Evolutionary conservation across 441 rosid genomes (phyloP), one percentile per base, ranked within the genome.

Genomic region (Gossypium schwendimanii): DNA sequence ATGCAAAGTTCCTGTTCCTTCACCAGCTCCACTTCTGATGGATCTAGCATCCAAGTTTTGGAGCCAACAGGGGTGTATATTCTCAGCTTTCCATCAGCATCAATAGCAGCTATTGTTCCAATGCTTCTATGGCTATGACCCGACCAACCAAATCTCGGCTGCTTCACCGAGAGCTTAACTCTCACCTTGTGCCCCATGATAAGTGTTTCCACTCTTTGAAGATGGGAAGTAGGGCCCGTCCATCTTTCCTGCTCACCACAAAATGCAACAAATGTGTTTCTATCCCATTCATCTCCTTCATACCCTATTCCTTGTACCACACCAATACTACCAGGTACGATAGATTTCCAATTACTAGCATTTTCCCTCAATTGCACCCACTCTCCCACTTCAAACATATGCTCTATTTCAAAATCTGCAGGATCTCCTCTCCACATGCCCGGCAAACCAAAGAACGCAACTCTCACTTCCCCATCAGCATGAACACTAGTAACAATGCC

Each of bases 391-490:
- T 89, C 97, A 79, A 88, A 90, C 83, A 84, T 85, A 44, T 79
- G 87, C 74, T 86, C 93, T 61, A 87, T 78, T 86, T 89, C 97
- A 55, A 96, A 81, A 83, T 96, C 98, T 3, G 91, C 94, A 28
- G 99, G 98, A 83, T 96, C 99, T 76, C 91, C 97, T 83, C 77
- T 93, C 99, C 99, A 96, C 82, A 96, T 75, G 21, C 92, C 92
- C 33, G 84, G 86, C 86, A 96, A 82, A 52, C 92, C 92, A 76
- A 82, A 85, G 84, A 96, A 89, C 52, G 99, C 92, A 81, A 93
- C 84, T 77, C 96, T 82, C 11, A 90, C 82, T 85, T 96, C 99
- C 78, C 97, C 97, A 85, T 93, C 98, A 72, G 94, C 95, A 81
- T 91, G 91, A 72, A 93, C 94, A 67, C 88, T 82, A 12, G 97